Base-by-base conservation (phyloP, 2,329 filamentous ascomycete species). In the Sordariomycetes sp. region DNA sequence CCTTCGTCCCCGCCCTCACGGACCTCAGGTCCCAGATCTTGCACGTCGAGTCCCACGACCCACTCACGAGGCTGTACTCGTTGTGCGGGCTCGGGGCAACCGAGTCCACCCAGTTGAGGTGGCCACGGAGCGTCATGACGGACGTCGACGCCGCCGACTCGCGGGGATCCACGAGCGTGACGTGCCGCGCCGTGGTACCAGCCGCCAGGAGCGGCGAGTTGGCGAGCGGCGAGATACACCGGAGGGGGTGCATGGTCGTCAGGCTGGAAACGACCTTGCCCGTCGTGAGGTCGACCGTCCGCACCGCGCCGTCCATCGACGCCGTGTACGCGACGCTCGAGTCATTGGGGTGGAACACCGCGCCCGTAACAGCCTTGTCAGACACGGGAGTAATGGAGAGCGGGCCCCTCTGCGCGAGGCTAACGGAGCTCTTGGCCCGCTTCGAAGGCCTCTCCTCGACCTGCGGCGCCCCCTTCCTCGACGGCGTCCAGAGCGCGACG, bases 21-120 rank as follows among this genome's bases (percentile, higher is more conserved):
- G 82, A 86, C 57, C 94, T 79, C 62, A 97, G 78, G 75, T 99
- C 94, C 94, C 94, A 99, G 54, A 99, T 84, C 55, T 90, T 82
- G 65, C 89, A 94, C 1, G 90, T 96, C 36, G 92, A 90, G 69
- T 99, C 94, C 70, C 95, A 89, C 52, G 87, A 88, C n/a, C 83
- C 92, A 35, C 87, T 94, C 0, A 92, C 89, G 10, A 99, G 78
- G n/a, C 87, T 84, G 72, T 91, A 89, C 61, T 85, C 82, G 65
- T 86, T 91, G 48, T 82, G 79, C 7, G 80, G 83, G 45, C 73
- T 75, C 10, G 74, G 67, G 1, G 69, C 66, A 35, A 84, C 64
- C 8, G 73, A 74, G 1, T 76, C 74, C 20, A 85, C 76, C 73
- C 81, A 81, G 73, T 96, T 96, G 59, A 83, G 83, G 73, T 97